Conservation (phyloP, 2,329 filamentous ascomycete genomes). For the Scytalidium sp. region DNA sequence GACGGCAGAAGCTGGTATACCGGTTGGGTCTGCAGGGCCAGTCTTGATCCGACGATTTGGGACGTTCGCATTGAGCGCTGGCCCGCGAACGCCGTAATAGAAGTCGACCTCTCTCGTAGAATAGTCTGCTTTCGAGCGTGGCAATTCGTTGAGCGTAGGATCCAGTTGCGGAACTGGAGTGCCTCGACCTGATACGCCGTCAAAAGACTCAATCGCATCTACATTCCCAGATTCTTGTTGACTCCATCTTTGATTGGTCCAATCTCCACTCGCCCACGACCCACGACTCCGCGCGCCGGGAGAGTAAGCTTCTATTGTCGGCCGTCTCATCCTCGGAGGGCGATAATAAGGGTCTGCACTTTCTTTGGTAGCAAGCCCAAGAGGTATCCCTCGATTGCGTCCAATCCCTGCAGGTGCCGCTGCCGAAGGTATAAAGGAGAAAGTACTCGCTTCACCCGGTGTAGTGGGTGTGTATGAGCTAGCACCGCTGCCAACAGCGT, state of each 20-base stretch:
- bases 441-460: constrained; percentile 65
- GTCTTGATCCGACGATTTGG: constrained; percentile 86
- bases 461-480: constrained; percentile 73
- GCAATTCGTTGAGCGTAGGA: constrained; percentile 18
- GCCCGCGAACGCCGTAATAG: constrained; percentile 90
- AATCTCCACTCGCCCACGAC: constrained; percentile 44
- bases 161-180: constrained; percentile 38
- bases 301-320: constrained; percentile 51
- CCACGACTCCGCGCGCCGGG: constrained; percentile 38
- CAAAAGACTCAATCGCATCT: constrained; percentile 35
- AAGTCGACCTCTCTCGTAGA: constrained; percentile 94
- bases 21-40: constrained; percentile 90
- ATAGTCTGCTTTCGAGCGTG: constrained; percentile 66
- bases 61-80: constrained; percentile 77
- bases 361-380: constrained; percentile 47
- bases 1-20: constrained; percentile 82
- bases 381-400: constrained; percentile 32
- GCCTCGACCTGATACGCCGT: constrained; percentile 38
- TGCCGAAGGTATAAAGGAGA: constrained; percentile 63
- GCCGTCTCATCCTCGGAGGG: constrained; percentile 69
- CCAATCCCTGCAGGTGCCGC: constrained; percentile 18
- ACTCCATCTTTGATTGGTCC: constrained; percentile 36
- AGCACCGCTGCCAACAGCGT: constrained; percentile 50
- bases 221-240: constrained; percentile 26
- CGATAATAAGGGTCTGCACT: constrained; percentile 81